Base-by-base conservation (phyloP, 2,329 filamentous ascomycete genomes). In the Emergomyces pasteurianus region DNA sequence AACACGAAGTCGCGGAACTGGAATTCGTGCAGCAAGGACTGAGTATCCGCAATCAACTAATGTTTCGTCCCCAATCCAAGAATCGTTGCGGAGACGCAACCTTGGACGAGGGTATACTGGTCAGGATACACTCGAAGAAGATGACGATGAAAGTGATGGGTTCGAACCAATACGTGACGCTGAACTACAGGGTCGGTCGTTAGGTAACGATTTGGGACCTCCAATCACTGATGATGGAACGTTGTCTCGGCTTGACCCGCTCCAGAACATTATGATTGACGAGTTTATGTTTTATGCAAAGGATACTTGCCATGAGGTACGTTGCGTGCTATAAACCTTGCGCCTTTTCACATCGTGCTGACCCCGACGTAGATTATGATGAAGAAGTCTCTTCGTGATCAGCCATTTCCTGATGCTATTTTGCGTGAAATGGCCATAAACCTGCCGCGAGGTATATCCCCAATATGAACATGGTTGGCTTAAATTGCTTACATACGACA, bases 31-130 rank as follows among this genome's bases (percentile, higher is more conserved):
- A 46, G 64, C 70, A 38, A 74, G 72, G 34, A 71, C 77, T 50
- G 76, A 80, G 34, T 76, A 81, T 67, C 83, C 85, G 3, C 73
- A 80, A 60, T 88, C 86, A 0, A 88, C 86, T 1, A 85, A 87
- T 65, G 78, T 89, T 3, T 86, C 86, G 0, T 87, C 86, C 21
- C 86, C 86, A 3, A 68, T 84, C 12, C 80, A 81, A 66, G 73
- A 77, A 58, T 74, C 77, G 31, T 72, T 75, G 53, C 66, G 71
- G 38, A 73, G 73, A 34, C 72, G 71, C n/a, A 64, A 70, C 43
- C 67, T 34, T 67, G 65, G 52, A 65, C 67, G 57, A 65, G 63
- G 23, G 58, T 66, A 42, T 55, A 65, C n/a, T 65, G 64, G 16
- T 68, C 61, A 65, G 47, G 66, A 69, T 34, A 42, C 26, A 31